Conservation (phyloP, 345 rosid species). For the Eucalyptus lansdowneana region DNA sequence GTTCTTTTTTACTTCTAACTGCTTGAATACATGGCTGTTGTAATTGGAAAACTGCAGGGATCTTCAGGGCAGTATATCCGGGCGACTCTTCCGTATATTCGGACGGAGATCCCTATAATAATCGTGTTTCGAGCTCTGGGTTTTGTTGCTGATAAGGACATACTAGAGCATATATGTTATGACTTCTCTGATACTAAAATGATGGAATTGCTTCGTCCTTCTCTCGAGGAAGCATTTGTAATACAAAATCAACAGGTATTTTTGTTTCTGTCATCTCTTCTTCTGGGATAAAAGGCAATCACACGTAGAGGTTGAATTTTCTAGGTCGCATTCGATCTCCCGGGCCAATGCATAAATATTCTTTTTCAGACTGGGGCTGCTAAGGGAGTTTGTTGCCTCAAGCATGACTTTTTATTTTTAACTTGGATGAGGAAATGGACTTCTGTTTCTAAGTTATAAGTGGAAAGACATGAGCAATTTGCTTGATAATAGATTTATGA, state of each 20-base stretch:
- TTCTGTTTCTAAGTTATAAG: background rate
- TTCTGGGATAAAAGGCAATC: background rate
- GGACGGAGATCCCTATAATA: conserved; percentile 95
- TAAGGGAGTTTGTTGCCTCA: background rate
- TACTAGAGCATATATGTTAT: conserved; percentile 88
- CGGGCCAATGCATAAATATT: too few species aligned
- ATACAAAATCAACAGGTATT: conserved; percentile 92
- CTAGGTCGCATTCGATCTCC: too few species aligned
- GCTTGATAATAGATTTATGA: background rate
- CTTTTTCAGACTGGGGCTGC: too few species aligned
- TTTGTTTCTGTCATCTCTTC: background rate
- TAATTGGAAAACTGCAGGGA: conserved; percentile 37
- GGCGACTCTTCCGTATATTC: conserved; percentile 93
- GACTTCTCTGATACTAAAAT: conserved; percentile 83
- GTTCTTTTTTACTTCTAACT: background rate
- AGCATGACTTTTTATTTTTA: background rate
- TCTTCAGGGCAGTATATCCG: conserved; percentile 94
- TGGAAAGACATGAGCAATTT: background rate
- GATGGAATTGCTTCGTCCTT: conserved; percentile 98
- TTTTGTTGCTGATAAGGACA: conserved; percentile 94
- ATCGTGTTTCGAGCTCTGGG: conserved; percentile 97
- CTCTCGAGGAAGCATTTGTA: conserved; percentile 95
- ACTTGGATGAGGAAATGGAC: background rate
- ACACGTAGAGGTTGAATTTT: too few species aligned
- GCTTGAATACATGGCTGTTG: background rate